phyloP scores from a whole-genome alignment of 2,329 filamentous ascomycete genomes.

The Paraconiothyrium brasiliense region DNA sequence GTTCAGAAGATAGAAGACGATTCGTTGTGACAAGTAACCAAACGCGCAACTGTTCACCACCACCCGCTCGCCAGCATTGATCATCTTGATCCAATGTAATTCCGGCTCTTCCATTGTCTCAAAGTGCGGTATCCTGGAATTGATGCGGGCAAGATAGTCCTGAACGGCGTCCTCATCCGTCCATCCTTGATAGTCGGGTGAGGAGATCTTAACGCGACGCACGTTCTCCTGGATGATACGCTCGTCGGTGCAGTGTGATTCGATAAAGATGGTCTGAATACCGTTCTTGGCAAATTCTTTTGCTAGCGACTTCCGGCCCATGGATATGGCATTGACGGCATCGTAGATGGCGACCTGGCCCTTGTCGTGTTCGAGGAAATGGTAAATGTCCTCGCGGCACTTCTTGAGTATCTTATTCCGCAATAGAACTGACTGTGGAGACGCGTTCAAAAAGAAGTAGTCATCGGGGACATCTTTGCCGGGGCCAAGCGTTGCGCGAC shows the following conservation, averaged over 20 bases:
- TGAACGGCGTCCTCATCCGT: conserved; percentile 89
- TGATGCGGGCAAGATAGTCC: conserved; percentile 89
- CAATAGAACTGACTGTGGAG: conserved; percentile 88
- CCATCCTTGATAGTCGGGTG: conserved; percentile 96
- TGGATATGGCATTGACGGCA: conserved; percentile 90
- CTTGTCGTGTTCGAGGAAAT: conserved; percentile 95
- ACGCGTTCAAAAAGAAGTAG: conserved; percentile 97
- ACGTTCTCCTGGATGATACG: conserved; percentile 96
- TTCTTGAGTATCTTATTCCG: conserved; percentile 98
- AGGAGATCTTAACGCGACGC: conserved; percentile 95
- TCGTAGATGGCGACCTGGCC: conserved; percentile 99
- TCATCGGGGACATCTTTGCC: conserved; percentile 90
- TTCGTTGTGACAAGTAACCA: conserved; percentile 94
- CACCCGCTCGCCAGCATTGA: conserved; percentile 92
- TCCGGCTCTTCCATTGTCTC: conserved; percentile 96
- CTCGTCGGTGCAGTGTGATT: conserved; percentile 93
- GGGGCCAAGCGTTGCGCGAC: conserved; percentile 85
- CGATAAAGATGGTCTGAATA: conserved; percentile 94
- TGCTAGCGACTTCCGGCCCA: conserved; percentile 81
- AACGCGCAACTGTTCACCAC: conserved; percentile 98
- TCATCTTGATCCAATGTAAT: conserved; percentile 99
- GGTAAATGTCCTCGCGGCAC: conserved; percentile 95
- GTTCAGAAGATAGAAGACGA: conserved; percentile 98
- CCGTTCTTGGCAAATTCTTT: conserved; percentile 99
- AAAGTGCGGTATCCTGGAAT: conserved; percentile 91